Evolutionary conservation across 805 yeast species (phyloP).

Genomic region (Ogataea pini): DNA sequence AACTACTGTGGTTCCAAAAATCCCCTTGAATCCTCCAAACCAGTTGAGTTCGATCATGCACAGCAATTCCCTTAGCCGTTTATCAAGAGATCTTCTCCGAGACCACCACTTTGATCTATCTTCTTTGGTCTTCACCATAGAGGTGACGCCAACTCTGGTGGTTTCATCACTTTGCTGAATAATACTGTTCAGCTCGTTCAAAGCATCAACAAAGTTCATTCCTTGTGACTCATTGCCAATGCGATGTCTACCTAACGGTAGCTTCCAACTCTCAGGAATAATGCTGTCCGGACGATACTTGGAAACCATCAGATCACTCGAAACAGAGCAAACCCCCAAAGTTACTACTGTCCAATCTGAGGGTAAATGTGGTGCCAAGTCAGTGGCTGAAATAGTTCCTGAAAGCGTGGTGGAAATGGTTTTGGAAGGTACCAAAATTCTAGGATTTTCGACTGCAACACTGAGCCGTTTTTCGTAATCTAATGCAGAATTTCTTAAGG

Average conservation of each 20-base stretch:
- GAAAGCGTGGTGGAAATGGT: background rate
- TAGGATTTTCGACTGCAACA: slow-evolving; percentile 17
- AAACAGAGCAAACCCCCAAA: slow-evolving; percentile 57
- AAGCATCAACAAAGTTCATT: background rate
- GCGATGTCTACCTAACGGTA: slow-evolving; percentile 58
- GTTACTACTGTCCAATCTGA: slow-evolving; percentile 58
- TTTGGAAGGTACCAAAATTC: slow-evolving; percentile 20
- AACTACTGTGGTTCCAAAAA: slow-evolving; percentile 46
- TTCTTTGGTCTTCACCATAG: slow-evolving; percentile 52
- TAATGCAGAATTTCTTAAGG: slow-evolving; percentile 29
- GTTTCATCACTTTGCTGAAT: slow-evolving; percentile 62
- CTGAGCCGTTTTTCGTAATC: slow-evolving; percentile 30
- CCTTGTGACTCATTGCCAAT: background rate
- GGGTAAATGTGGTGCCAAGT: slow-evolving; percentile 38
- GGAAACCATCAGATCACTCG: slow-evolving; percentile 57
- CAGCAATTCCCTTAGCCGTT: slow-evolving; percentile 53
- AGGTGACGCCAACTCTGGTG: slow-evolving; percentile 55
- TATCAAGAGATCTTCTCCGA: slow-evolving; percentile 61
- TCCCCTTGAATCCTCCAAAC: slow-evolving; percentile 75
- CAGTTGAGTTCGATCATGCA: slow-evolving; percentile 59
- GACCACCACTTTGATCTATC: slow-evolving; percentile 81
- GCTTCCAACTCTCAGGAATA: slow-evolving; percentile 42
- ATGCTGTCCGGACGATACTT: slow-evolving; percentile 11
- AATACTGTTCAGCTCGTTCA: slow-evolving; percentile 48
- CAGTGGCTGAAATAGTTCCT: slow-evolving; percentile 1